Conservation (phyloP, 441 rosid genomes). For the Euphorbia celastroides region DNA sequence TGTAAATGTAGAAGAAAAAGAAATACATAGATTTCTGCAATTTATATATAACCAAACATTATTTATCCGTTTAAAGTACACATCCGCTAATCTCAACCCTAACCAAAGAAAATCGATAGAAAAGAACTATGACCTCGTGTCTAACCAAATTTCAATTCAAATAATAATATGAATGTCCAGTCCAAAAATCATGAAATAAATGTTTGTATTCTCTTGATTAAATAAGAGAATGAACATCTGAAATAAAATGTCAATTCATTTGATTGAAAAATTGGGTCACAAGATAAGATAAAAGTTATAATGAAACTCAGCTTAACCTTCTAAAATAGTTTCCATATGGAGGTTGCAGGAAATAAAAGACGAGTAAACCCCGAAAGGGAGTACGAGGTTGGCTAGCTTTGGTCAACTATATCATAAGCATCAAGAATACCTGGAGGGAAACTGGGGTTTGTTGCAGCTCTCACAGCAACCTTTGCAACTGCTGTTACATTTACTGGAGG, state of each 20-base stretch:
- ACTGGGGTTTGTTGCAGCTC: conserved; percentile 48
- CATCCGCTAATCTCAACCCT: too few species aligned
- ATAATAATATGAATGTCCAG: too few species aligned
- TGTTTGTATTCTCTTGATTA: neutral
- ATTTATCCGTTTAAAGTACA: too few species aligned
- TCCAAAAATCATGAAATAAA: too few species aligned
- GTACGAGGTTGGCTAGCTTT: conserved; percentile 20
- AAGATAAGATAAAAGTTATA: neutral
- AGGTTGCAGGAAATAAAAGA: neutral
- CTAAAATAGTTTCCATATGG: neutral
- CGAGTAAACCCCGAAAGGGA: neutral
- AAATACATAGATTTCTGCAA: too few species aligned
- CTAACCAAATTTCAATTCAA: too few species aligned
- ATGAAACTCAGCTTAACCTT: neutral
- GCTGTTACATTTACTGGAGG: conserved; percentile 62
- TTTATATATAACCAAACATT: too few species aligned
- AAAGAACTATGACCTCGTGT: too few species aligned
- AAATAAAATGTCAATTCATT: neutral
- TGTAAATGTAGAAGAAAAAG: too few species aligned
- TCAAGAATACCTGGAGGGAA: conserved; percentile 55
- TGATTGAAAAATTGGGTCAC: neutral
- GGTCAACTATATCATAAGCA: conserved; percentile 40
- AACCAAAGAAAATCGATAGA: too few species aligned
- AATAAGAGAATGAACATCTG: too few species aligned
- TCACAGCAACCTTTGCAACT: conserved; percentile 56